These are phyloP conservation scores for Guyanaporus albipodus DNA, from an alignment of 768 basidiomycete species.

Conservation along the genomic window DNA sequence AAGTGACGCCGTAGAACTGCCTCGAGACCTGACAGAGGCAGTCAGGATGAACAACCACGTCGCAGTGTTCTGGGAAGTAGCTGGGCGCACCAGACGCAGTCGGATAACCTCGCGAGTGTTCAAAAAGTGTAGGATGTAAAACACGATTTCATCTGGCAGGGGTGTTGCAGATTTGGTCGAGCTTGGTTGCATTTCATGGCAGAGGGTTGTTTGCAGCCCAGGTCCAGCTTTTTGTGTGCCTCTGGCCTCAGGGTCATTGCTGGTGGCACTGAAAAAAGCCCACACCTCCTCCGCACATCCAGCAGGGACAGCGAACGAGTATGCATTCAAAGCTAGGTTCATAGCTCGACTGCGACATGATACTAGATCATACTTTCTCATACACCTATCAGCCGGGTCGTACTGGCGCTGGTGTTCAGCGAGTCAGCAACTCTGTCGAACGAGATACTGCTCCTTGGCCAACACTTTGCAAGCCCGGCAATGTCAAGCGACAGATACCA, in stretches of 20 bases:
- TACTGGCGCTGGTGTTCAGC: too few species aligned
- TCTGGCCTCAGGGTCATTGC: background rate
- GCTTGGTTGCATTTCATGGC: slow-evolving; percentile 8
- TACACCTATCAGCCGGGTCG: too few species aligned
- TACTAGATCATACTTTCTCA: too few species aligned
- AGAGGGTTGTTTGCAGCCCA: background rate
- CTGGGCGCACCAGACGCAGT: slow-evolving; percentile 16
- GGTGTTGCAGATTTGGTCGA: background rate
- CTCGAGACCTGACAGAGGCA: slow-evolving; percentile 16
- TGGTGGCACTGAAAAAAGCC: too few species aligned
- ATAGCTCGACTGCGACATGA: too few species aligned
- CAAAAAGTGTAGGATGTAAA: slow-evolving; percentile 12
- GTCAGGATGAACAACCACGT: background rate
- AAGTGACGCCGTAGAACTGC: slow-evolving; percentile 12
- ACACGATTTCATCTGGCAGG: slow-evolving; percentile 20
- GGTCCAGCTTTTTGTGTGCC: background rate
- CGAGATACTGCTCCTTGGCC: too few species aligned
- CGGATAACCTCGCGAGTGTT: slow-evolving; percentile 13
- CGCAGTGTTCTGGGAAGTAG: background rate
- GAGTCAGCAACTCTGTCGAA: too few species aligned
- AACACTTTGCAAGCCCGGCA: too few species aligned
- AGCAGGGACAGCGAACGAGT: too few species aligned
- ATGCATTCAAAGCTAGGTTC: too few species aligned
- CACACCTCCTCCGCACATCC: background rate
- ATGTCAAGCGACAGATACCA: too few species aligned